These are phyloP conservation scores for Kwoniella europaea DNA, from an alignment of 768 basidiomycete species.

Conservation along the genomic window DNA sequence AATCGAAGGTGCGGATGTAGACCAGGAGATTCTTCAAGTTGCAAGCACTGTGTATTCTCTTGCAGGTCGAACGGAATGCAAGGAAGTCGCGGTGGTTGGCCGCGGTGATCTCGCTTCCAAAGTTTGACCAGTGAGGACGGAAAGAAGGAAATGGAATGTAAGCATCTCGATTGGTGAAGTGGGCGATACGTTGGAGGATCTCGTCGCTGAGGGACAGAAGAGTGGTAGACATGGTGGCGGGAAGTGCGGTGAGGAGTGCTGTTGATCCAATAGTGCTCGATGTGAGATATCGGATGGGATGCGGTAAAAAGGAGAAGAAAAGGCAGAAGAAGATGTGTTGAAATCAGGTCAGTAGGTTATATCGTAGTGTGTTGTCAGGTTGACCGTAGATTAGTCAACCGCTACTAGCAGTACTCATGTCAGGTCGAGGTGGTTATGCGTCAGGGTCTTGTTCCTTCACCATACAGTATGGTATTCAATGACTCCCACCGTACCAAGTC, in stretches of 20 bases:
- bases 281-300: neutral
- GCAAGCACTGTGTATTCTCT: neutral
- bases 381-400: neutral
- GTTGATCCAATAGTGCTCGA: neutral
- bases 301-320: neutral
- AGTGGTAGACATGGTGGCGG: neutral
- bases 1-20: neutral
- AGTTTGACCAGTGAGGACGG: conserved; percentile 13
- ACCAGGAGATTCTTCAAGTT: neutral
- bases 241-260: neutral
- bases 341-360: neutral
- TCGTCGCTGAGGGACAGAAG: conserved; percentile 12
- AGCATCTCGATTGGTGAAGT: conserved; percentile 3
- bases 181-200: conserved; percentile 5
- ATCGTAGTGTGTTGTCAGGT: neutral
- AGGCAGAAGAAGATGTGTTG: neutral
- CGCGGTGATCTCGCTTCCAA: neutral
- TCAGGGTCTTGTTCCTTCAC: neutral
- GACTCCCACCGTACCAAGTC: too few species aligned
- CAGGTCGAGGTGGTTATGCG: neutral
- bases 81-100: neutral
- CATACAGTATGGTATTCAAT: too few species aligned
- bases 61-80: neutral
- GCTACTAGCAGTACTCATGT: neutral
- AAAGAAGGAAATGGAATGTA: conserved; percentile 6